These are phyloP conservation scores for Chamaenerion angustifolium DNA, from an alignment of 345 rosid species.

Conservation along the genomic window DNA sequence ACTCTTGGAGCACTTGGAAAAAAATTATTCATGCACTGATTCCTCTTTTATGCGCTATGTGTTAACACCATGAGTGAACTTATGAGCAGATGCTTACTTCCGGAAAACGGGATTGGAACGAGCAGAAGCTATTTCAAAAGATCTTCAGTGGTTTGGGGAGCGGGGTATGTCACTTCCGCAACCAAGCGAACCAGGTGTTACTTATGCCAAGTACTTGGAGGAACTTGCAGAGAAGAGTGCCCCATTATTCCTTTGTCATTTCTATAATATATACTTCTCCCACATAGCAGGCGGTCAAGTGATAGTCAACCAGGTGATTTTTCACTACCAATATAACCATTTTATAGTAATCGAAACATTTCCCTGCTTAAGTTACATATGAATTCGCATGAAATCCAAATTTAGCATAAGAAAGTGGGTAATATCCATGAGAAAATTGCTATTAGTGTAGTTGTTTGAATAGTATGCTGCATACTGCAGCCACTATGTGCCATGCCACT, in stretches of 20 bases:
- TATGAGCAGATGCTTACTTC: constrained; percentile 59
- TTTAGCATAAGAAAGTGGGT: too few relatives aligned
- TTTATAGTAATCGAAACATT: background rate
- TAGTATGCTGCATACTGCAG: too few relatives aligned
- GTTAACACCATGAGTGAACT: background rate
- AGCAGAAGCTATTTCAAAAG: constrained; percentile 42
- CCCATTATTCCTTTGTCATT: constrained; percentile 70
- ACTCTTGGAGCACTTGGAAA: too few relatives aligned
- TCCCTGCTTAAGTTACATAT: background rate
- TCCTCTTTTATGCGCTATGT: background rate
- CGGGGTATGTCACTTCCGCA: constrained; percentile 38
- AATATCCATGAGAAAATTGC: too few relatives aligned
- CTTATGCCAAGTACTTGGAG: constrained; percentile 58
- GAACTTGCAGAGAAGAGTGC: constrained; percentile 57
- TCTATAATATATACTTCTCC: constrained; percentile 79
- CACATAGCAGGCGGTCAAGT: constrained; percentile 87
- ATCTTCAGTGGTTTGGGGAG: constrained; percentile 50
- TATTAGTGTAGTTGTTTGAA: too few relatives aligned
- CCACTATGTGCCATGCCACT: too few relatives aligned
- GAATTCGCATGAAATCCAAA: background rate
- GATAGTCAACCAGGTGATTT: constrained; percentile 44
- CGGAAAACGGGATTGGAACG: constrained; percentile 82
- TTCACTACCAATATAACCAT: background rate
- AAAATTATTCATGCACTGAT: too few relatives aligned
- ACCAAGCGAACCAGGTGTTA: constrained; percentile 47